Evolutionary conservation across 495 filamentous ascomycete genomes (phyloP), one percentile per base, ranked within the genome.

Genomic region (Annulohypoxylon nitens): DNA sequence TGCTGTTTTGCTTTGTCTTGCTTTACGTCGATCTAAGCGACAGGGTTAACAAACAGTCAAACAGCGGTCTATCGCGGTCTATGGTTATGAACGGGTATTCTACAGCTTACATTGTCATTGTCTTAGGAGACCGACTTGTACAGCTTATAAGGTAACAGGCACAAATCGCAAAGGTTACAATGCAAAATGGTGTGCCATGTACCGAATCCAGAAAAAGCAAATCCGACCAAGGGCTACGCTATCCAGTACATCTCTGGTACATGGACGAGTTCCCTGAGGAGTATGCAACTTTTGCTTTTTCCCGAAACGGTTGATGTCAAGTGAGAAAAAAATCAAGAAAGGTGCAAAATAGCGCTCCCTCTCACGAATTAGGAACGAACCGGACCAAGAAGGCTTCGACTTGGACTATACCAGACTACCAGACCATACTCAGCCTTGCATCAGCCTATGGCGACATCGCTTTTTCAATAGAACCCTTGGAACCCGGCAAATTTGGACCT

Each of bases 401-500:
- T 61, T 67, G 14, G 45, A 50, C 60, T 30, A 26, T 5, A 30
- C 30, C 30, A 30, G 30, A 30, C 30, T 30, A 30, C 30, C 30
- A 30, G 30, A 30, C 47, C 20, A 30, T 23, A 66, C 64, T 75
- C 73, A 75, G 73, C 73, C 73, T 75, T 69, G 73, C 65, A 75
- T 72, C 73, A 58, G 64, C 69, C 73, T 75, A 72, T 75, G 37
- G 64, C 54, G 61, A 69, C 69, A 57, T 69, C n/a, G 61, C 60
- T 73, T 67, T 50, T 16, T 37, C 53, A 62, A 50, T 57, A 64
- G 41, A 62, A 67, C 69, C 75, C 70, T 70, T 57, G 60, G 41
- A 62, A 67, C 69, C 75, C 70, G 73, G 75, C 75, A 75, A 74
- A 76, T 77, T 75, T 77, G 72, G 73, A 71, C 77, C 77, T 79